These are phyloP conservation scores for Scutellaria baicalensis DNA, from an alignment of 257 asterid species.

Conservation along the genomic window DNA sequence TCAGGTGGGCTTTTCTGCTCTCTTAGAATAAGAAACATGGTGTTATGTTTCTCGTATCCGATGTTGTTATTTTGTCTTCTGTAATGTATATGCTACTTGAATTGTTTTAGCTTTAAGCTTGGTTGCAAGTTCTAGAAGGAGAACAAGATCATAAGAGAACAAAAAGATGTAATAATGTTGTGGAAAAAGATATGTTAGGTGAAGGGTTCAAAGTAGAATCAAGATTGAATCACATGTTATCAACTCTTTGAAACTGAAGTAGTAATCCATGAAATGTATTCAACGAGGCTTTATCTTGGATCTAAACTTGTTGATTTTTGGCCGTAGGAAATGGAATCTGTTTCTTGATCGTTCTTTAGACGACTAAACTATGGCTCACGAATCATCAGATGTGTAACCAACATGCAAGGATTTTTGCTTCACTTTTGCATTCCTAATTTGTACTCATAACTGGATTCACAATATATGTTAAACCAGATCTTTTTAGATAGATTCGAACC, in stretches of 20 bases:
- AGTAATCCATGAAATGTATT: neutral
- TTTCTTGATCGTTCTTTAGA: constrained; percentile 41
- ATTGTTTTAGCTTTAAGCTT: neutral
- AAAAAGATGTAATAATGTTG: too few species aligned
- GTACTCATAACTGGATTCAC: too few species aligned
- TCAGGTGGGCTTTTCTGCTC: constrained; percentile 37
- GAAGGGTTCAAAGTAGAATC: too few species aligned
- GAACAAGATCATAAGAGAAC: too few species aligned
- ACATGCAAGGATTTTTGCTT: too few species aligned
- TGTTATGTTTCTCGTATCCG: neutral
- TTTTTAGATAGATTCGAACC: too few species aligned
- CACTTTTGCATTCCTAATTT: too few species aligned
- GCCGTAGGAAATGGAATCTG: constrained; percentile 78
- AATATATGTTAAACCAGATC: too few species aligned
- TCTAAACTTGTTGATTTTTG: neutral
- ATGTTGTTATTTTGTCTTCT: neutral
- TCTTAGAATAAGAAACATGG: neutral
- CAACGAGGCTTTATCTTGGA: neutral
- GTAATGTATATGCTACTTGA: neutral
- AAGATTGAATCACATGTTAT: too few species aligned
- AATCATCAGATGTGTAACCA: constrained; percentile 16
- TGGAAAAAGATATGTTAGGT: too few species aligned
- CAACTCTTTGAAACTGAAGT: neutral
- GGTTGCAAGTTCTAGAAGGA: neutral
- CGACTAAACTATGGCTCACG: constrained; percentile 27